Base-by-base conservation (phyloP, 257 asterid genomes). In the Nicotiana obtusifolia region DNA sequence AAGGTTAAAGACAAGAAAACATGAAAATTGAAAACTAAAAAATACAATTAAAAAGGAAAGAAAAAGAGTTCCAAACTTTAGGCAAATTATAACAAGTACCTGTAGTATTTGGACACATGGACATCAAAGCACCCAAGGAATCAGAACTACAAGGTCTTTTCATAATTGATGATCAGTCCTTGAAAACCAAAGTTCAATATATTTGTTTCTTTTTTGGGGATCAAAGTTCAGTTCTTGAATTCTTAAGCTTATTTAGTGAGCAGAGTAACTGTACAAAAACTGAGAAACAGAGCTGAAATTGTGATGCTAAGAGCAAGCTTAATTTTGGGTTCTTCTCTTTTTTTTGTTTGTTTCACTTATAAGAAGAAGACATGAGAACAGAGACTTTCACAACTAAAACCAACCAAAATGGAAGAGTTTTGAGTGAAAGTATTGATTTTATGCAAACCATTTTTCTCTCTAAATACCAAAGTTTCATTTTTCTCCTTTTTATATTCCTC, bases 101-200 rank as follows among this genome's bases (percentile, higher is more conserved):
- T 95, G 98, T 82, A 68, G 97, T 81, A 84, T 88, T 88, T 82
- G 98, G 99, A 90, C 97, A 95, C 81, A 93, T 90, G 87, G 98
- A 82, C 91, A 95, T 93, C 86, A 93, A 84, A 85, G 90, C 95
- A 85, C 95, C 93, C 92, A 92, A 86, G 57, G 97, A 92, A 90
- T 93, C 97, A 69, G 94, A 88, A 84, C 93, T 91, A 77, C 81
- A 66, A 75, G 87, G 90, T 88, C 97, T 90, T 96, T 94, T 94
- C 97, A 95, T 95, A 66, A 81, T 88, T 84, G 85, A 81, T 71
- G 20, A 87, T 82, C 62, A 30, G 33, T 30, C 33, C 33, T 30
- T 52, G 64, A 61, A 57, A 75, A 17, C 67, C 10, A 82, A 3
- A 62, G 44, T 66, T 82, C 61, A 80, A 67, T 71, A 84, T 88